Evolutionary conservation across 2,329 filamentous ascomycete genomes (phyloP), one percentile per base, ranked within the genome.

Genomic region (Alternaria gansuensis): DNA sequence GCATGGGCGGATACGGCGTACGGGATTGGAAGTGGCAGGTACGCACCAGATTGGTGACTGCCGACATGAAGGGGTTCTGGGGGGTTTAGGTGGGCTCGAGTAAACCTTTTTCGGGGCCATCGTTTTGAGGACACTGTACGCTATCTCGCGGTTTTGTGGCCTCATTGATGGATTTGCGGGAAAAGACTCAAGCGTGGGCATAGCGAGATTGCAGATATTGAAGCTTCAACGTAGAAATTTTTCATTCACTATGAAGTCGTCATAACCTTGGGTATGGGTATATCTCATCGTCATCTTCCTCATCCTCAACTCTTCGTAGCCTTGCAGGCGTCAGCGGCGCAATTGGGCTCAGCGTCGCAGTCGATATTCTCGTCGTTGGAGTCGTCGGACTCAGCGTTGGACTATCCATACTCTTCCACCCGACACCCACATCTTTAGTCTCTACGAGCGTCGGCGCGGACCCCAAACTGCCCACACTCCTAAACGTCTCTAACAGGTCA

Each of bases 381-480:
- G 66, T 70, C 21, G 59, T 62, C 6, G 66, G 64, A 51, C 68
- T 73, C 41, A 71, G 59, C 34, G 72, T 69, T 36, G 65, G 64
- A 29, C 64, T 69, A 9, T 67, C 61, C 53, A 66, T 58, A 39
- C 63, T 62, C 53, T 64, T 72, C 70, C 72, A 74, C n/a, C 52
- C 34, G 7, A 45, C 48, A 7, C 64, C 64, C 37, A 62, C n/a
- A 17, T 72, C 66, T 37, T 62, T 70, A 8, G 59, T 68, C 36
- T 73, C 73, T 28, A 75, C 65, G 14, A 77, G 62, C 10, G 75
- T 77, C 3, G 75, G 74, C 29, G 71, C 71, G 31, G 69, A 72
- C 9, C 70, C 72, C 33, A 75, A 41, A 37, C 72, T 75, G 13
- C 72, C 73, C 14, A 75, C 64, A 52, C 71, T 75, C 14, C 69